phyloP scores from a whole-genome alignment of 352 stramenopile species.

The Globisporangium ultimum region DNA sequence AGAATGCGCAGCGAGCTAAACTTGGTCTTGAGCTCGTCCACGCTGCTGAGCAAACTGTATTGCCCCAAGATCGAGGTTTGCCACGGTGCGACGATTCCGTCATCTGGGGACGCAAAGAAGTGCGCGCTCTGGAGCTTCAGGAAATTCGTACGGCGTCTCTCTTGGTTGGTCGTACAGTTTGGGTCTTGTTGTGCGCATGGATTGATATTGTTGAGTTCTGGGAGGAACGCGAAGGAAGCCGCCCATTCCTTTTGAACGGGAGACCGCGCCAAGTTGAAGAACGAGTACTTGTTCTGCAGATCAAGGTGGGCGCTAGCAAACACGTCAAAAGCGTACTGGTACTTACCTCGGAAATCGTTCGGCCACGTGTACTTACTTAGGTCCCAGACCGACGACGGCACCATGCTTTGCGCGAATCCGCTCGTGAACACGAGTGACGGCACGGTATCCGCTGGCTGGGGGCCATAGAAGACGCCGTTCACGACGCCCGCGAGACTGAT shows the following conservation, averaged over 20 bases:
- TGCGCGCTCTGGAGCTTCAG: constrained; percentile 30
- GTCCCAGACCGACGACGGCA: constrained; percentile 25
- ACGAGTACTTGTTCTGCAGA: constrained; percentile 20
- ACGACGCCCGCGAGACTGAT: constrained; percentile 33
- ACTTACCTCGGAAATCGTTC: constrained; percentile 21
- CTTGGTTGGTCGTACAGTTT: constrained; percentile 15
- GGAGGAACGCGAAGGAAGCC: constrained; percentile 17
- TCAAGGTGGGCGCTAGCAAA: constrained; percentile 14
- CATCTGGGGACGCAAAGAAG: constrained; percentile 39
- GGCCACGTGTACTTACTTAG: constrained; percentile 24
- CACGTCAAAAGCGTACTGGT: constrained; percentile 27
- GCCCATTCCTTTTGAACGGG: constrained; percentile 18
- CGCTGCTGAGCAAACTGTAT: constrained; percentile 26
- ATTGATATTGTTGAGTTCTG: constrained; percentile 28
- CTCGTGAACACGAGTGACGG: constrained; percentile 14
- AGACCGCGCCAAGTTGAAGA: constrained; percentile 25
- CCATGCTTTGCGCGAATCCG: constrained; percentile 15
- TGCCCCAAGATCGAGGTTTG: constrained; percentile 28
- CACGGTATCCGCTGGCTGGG: constrained; percentile 17
- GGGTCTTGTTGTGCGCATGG: constrained; percentile 12
- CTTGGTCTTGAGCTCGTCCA: constrained; percentile 23
- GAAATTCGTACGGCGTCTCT: constrained; percentile 26
- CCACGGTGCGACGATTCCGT: constrained; percentile 32
- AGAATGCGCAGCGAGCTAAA: constrained; percentile 24
- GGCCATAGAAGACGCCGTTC: constrained; percentile 52